phyloP scores from a whole-genome alignment of 257 asterid species.

The Datura wrightii region DNA sequence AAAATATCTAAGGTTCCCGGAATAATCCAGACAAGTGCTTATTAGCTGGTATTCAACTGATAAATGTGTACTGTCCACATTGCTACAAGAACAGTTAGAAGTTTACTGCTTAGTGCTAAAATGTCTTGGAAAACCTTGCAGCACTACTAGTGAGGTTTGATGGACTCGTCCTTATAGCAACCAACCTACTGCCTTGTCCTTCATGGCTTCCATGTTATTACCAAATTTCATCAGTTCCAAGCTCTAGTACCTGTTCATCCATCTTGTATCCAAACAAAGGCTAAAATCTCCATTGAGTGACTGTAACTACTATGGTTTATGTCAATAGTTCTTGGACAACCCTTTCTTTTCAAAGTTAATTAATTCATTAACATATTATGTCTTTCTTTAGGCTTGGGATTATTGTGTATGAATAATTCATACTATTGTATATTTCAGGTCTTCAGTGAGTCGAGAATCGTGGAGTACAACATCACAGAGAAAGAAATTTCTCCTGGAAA shows the following conservation, averaged over 20 bases:
- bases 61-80: background rate
- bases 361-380: background rate
- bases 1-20: background rate
- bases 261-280: constrained; percentile 5
- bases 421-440: constrained; percentile 45
- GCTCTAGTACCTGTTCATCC: background rate
- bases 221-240: background rate
- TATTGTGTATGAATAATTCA: constrained; percentile 1
- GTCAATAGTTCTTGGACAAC: constrained; percentile 27
- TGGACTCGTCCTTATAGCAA: background rate
- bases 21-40: background rate
- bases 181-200: background rate
- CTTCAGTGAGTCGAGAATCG: constrained; percentile 85
- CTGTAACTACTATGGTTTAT: constrained; percentile 23
- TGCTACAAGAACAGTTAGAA: background rate
- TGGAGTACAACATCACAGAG: constrained; percentile 64
- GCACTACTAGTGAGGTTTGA: background rate
- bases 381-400: background rate
- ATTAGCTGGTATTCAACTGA: background rate
- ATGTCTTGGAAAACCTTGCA: background rate
- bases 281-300: constrained; percentile 18
- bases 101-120: background rate
- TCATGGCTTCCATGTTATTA: background rate
- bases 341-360: background rate
- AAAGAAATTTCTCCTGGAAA: constrained; percentile 64